phyloP scores from a whole-genome alignment of 345 rosid species.

The Salix exigua region DNA sequence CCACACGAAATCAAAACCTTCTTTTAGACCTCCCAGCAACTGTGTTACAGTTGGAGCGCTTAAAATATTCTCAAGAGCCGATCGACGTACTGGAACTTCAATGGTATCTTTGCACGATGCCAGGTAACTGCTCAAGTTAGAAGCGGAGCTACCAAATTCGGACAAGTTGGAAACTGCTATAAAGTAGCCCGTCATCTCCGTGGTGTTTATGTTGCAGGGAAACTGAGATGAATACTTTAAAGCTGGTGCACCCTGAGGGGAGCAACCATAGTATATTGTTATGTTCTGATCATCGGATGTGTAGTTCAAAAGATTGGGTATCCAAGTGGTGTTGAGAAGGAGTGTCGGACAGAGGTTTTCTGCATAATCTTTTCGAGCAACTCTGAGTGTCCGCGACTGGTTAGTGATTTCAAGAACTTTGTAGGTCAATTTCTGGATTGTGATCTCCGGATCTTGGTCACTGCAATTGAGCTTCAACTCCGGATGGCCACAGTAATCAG shows the following conservation, averaged over 20 bases:
- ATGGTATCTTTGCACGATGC: slow-evolving; percentile 1
- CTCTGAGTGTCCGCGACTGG: neutral
- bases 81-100: slow-evolving; percentile 3
- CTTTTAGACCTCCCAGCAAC: slow-evolving; percentile 5
- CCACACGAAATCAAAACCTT: slow-evolving; percentile 32
- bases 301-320: neutral
- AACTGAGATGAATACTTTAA: accelerated
- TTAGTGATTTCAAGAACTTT: slow-evolving; percentile 18
- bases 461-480: slow-evolving; percentile 23
- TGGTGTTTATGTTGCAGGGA: too few relatives aligned
- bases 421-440: slow-evolving; percentile 14
- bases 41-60: accelerated
- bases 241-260: neutral
- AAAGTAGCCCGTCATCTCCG: slow-evolving; percentile 2
- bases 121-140: neutral
- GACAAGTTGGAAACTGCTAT: neutral
- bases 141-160: neutral
- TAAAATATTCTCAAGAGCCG: neutral
- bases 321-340: neutral
- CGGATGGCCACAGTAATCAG: slow-evolving; percentile 25
- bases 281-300: neutral
- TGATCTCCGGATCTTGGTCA: slow-evolving; percentile 13
- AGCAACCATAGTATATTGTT: slow-evolving; percentile 27
- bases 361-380: slow-evolving; percentile 26
- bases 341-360: slow-evolving; percentile 13